A percentile compares a stretch with the other conserved stretches of the same genome.
These are phyloP conservation scores for Ceratocystis alfenasii DNA, from an alignment of 2,329 filamentous ascomycete species.

Conservation along the genomic window DNA sequence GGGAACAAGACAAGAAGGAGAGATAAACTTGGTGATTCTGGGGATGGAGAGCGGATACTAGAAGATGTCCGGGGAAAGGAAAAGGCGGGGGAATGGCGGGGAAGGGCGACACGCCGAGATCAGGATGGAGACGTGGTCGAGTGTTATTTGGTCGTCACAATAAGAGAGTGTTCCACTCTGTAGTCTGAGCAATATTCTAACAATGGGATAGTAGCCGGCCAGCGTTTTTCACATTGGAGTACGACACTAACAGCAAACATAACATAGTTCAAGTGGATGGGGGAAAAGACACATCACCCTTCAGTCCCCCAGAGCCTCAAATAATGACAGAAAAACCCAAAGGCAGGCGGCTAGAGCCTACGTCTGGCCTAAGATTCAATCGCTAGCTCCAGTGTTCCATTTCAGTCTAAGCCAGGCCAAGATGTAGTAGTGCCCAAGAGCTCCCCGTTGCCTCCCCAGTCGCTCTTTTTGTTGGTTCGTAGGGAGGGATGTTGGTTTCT, in stretches of 20 bases:
- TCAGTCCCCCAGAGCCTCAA: neutral
- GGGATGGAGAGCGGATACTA: neutral
- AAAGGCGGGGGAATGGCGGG: neutral
- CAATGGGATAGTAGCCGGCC: neutral
- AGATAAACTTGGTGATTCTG: neutral
- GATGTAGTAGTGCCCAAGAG: neutral
- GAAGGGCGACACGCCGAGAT: too few species aligned
- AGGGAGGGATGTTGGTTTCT: neutral
- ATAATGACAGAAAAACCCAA: neutral
- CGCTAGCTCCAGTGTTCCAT: neutral
- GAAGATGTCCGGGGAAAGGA: neutral
- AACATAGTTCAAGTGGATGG: too few species aligned
- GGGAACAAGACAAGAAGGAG: slow-evolving; percentile 1
- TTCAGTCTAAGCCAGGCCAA: neutral
- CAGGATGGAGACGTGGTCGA: neutral
- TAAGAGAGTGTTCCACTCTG: neutral
- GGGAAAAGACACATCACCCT: neutral
- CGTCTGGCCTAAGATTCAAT: neutral
- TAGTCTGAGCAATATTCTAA: neutral
- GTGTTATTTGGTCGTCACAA: neutral
- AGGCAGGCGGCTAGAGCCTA: neutral
- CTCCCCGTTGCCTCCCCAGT: neutral
- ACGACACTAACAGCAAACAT: neutral
- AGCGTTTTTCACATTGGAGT: neutral
- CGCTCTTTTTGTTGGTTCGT: neutral